These are phyloP conservation scores for Fraxinus baroniana DNA, from an alignment of 305 asterid genomes.

Conservation along the genomic window DNA sequence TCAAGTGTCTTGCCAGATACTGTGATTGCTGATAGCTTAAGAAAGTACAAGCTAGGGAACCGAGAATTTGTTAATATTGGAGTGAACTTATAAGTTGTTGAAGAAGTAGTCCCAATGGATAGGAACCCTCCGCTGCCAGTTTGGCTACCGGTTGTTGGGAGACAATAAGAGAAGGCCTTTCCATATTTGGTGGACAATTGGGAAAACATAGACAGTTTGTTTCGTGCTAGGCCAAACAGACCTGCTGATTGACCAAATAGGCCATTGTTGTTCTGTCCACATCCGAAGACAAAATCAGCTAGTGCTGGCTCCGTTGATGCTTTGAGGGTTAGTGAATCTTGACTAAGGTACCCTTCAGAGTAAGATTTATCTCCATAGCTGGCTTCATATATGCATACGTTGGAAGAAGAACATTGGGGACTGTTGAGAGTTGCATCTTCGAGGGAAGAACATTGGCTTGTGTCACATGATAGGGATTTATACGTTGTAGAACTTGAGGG, in stretches of 20 bases:
- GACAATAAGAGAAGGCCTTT: conserved; percentile 23
- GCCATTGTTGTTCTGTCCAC: conserved; percentile 26
- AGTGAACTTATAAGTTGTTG: conserved; percentile 38
- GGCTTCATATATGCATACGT: not conserved
- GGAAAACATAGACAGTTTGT: conserved; percentile 13
- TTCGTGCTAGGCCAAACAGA: conserved; percentile 16
- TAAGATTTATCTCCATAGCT: conserved; percentile 11
- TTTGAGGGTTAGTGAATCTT: conserved; percentile 12
- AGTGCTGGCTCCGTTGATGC: conserved; percentile 10
- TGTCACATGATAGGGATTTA: conserved; percentile 28
- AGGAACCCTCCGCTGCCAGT: not conserved
- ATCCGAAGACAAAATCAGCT: conserved; percentile 19
- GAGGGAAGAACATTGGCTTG: conserved; percentile 25
- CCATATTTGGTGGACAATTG: conserved; percentile 17
- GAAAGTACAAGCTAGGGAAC: conserved; percentile 13
- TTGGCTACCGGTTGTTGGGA: conserved; percentile 18
- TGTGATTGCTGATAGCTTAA: conserved; percentile 7
- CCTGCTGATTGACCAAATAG: conserved; percentile 15
- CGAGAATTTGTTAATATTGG: not conserved
- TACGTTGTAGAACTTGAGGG: conserved; percentile 45
- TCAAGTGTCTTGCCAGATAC: conserved; percentile 5
- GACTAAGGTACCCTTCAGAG: conserved; percentile 13
- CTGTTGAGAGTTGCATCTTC: not conserved
- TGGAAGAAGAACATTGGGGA: conserved; percentile 6
- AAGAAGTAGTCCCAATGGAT: conserved; percentile 36